Evolutionary conservation across 768 basidiomycete species (phyloP), one percentile per base, ranked within the genome.

Genomic region (Sutorius australiensis): DNA sequence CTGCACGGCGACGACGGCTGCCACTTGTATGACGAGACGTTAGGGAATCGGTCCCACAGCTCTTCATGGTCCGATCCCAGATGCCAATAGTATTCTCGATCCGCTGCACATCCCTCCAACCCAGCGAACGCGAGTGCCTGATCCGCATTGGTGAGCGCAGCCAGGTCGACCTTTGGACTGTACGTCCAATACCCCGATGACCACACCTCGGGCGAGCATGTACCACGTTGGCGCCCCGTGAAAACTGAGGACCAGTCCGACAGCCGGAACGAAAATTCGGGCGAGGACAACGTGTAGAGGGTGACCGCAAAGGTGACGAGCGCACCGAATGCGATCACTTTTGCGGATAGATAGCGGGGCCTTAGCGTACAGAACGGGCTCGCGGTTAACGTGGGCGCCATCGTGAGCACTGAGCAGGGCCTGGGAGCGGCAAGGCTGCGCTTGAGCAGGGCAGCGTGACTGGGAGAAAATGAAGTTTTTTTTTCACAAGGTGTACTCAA

Each of bases 81-180:
- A 63, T 87, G 85, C 85, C 84, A 86, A 52, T 69, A 70, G 57
- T 76, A 78, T 65, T 86, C 84, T 48, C 83, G 73, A 50, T 78
- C 77, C 58, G 79, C 80, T 17, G 85, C 84, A 56, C 84, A 86
- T 30, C 82, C 82, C 50, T 77, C 69, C 33, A 84, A 77, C 6
- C 83, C 83, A n/a, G 79, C 73, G 57, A 84, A 79, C 5, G 54
- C 62, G 41, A 82, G 66, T 7, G 75, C 77, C 53, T 86, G 78
- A 30, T 75, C 71, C 11, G 62, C 60, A 17, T 59, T 48, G 3
- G 70, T 69, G 68, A 81, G 75, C 39, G 54, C 58, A 39, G 67
- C 52, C 36, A 67, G 48, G 32, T 69, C 69, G 8, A 72, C 69
- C 8, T 71, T 69, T 8, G 72, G 67, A n/a, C 64, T 71, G 30